Base-by-base conservation (phyloP, 768 basidiomycete genomes). In the Phlebiopsis flavidoalba region DNA sequence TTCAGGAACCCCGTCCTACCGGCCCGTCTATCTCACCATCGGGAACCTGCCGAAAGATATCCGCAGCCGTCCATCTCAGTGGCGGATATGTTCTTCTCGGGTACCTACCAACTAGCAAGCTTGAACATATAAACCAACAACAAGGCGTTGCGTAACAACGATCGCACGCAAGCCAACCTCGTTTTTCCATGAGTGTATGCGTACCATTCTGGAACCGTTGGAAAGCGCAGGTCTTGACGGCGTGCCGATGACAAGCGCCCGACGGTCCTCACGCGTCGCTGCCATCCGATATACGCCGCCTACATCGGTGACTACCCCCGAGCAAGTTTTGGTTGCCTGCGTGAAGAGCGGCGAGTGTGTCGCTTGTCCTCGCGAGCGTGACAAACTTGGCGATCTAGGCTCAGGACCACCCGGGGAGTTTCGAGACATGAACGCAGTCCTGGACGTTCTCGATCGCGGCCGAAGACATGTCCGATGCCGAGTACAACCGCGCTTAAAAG, bases 241-340 rank as follows among this genome's bases (percentile, higher is more conserved):
- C 3, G 50, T 71, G 0, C 14, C 21, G 5, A 52, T 72, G 33
- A 33, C 59, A 0, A 64, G 62, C 53, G 67, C 64, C 65, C 8
- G 64, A 68, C 53, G 68, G 68, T n/a, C 0, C 19, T 52, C 14
- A 48, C 60, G 0, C 59, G 59, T 0, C 67, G 62, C 5, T 50
- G 60, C 5, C 66, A 68, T 48, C 71, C 71, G 1, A 62, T 71
- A 22, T 43, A 67, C 5, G 66, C 66, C 0, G 33, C 31, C 0
- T 64, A 62, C 36, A 57, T 66, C 14, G 63, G 59, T 12, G 60
- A 61, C 37, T 61, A 61, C 31, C 60, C n/a, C 40, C 5, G 60
- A 61, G 47, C 60, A 61, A 31, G 33, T 56, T 21, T 8, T 57
- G 17, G 55, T 57, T n/a, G 47, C 55, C 14, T 40, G 45, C 17